Evolutionary conservation across 176 grass and related monocot genomes (phyloP).

Genomic region (Rhynchospora tenuis): DNA sequence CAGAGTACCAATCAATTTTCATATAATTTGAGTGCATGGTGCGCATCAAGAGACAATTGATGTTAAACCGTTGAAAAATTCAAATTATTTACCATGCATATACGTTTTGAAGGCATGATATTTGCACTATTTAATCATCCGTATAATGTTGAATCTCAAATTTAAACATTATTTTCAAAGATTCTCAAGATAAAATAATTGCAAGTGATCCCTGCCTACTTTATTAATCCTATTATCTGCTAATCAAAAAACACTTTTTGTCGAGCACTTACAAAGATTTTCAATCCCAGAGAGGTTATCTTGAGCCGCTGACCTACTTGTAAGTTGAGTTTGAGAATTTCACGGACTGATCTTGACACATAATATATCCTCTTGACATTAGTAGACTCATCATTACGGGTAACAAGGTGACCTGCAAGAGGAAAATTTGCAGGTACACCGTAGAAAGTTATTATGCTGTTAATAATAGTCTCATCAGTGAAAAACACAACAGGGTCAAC

Average conservation of each 20-base stretch:
- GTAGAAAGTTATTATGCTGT: constrained; percentile 79
- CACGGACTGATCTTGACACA: constrained; percentile 72
- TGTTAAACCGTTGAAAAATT: too few species aligned
- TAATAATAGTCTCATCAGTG: constrained; percentile 59
- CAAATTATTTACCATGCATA: too few species aligned
- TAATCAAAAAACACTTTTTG: neutral
- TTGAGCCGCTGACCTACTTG: constrained; percentile 79
- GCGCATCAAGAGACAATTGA: too few species aligned
- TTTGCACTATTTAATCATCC: too few species aligned
- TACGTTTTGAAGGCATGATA: too few species aligned
- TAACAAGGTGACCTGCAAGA: constrained; percentile 70
- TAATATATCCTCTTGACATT: constrained; percentile 97
- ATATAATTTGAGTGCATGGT: too few species aligned
- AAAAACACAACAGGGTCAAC: constrained; percentile 96
- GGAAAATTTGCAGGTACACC: constrained; percentile 72
- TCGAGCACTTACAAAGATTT: constrained; percentile 81
- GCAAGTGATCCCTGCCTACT: too few species aligned
- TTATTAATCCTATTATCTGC: neutral
- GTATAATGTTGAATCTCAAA: too few species aligned
- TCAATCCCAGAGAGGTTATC: constrained; percentile 87
- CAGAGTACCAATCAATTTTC: too few species aligned
- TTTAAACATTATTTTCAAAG: too few species aligned
- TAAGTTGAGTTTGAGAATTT: constrained; percentile 68
- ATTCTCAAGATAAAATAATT: too few species aligned
- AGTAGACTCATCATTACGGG: constrained; percentile 71